These are phyloP conservation scores for Sparassis latifolia DNA, from an alignment of 1,284 basidiomycete genomes.

Conservation along the genomic window DNA sequence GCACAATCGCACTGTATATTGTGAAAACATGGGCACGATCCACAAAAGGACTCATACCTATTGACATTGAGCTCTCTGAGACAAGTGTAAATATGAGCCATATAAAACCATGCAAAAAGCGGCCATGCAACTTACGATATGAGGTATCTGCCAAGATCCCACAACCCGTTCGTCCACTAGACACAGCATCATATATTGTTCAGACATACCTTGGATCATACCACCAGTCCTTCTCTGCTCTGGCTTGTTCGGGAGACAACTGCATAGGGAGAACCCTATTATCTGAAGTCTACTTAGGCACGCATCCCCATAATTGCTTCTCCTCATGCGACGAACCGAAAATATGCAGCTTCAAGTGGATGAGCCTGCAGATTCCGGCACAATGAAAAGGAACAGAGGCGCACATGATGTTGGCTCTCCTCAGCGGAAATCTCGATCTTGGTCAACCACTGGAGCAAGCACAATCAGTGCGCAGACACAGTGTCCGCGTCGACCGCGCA, in stretches of 20 bases:
- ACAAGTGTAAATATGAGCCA: no score
- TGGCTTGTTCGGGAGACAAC: constrained; percentile 49
- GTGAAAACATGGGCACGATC: neutral
- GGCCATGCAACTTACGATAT: constrained; percentile 29
- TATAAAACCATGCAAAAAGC: neutral
- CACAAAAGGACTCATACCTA: constrained; percentile 5
- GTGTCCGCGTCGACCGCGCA: constrained; percentile 1
- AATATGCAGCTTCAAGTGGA: constrained; percentile 10
- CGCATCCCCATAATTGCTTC: no score
- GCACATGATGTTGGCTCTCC: constrained; percentile 51
- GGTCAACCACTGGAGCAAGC: constrained; percentile 47
- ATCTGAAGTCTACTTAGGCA: constrained; percentile 25
- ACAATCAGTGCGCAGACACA: constrained; percentile 8
- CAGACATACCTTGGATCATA: constrained; percentile 45
- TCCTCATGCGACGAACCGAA: constrained; percentile 1
- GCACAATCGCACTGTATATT: constrained; percentile 45
- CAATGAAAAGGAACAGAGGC: constrained; percentile 7
- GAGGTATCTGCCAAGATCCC: constrained; percentile 28
- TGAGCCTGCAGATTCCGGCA: neutral
- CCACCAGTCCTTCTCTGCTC: constrained; percentile 56
- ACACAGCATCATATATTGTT: neutral
- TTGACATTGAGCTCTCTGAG: constrained; percentile 58
- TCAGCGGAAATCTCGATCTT: constrained; percentile 48
- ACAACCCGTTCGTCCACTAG: no score
- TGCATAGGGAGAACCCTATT: constrained; percentile 61